These are phyloP conservation scores for Hyphopichia buzzinii DNA, from an alignment of 1,139 yeast species.

Conservation along the genomic window DNA sequence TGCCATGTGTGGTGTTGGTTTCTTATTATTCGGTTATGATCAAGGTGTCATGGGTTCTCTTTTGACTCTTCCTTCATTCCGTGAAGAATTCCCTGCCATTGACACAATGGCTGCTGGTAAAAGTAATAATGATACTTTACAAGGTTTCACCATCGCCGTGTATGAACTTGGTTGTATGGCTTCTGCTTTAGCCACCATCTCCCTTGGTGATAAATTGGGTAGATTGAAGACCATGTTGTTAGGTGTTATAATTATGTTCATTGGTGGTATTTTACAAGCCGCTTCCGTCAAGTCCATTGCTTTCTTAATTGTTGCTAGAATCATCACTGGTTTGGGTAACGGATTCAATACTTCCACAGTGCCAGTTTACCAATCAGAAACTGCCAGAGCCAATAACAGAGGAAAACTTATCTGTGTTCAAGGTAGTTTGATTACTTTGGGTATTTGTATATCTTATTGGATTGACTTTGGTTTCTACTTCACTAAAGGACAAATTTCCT, in stretches of 20 bases:
- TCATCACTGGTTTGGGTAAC: slow-evolving; percentile 37
- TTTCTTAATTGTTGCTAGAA: slow-evolving; percentile 29
- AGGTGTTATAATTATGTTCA: slow-evolving; percentile 20
- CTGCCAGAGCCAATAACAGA: slow-evolving; percentile 23
- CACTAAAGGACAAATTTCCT: slow-evolving; percentile 5
- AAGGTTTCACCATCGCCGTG: slow-evolving; percentile 23
- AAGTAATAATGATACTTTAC: slow-evolving; percentile 17
- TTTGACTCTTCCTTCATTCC: slow-evolving; percentile 37
- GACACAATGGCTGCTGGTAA: slow-evolving; percentile 17
- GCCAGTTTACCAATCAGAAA: slow-evolving; percentile 27
- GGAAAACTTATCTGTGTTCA: slow-evolving; percentile 29
- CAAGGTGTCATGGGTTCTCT: slow-evolving; percentile 69
- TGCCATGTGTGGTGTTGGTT: slow-evolving; percentile 26
- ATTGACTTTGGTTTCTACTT: slow-evolving; percentile 36
- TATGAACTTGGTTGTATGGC: slow-evolving; percentile 26
- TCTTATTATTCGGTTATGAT: slow-evolving; percentile 61
- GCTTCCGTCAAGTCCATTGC: slow-evolving; percentile 23
- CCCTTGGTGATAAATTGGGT: slow-evolving; percentile 25
- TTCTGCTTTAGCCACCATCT: slow-evolving; percentile 23
- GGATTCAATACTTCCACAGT: slow-evolving; percentile 25
- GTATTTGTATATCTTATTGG: slow-evolving; percentile 44
- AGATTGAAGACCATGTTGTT: slow-evolving; percentile 20
- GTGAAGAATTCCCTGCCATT: slow-evolving; percentile 36
- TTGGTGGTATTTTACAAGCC: slow-evolving; percentile 26
- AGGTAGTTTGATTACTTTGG: slow-evolving; percentile 38